Evolutionary conservation across 1,139 yeast species (phyloP), one percentile per base, ranked within the genome.

Genomic region (Sugiyamaella sp.): DNA sequence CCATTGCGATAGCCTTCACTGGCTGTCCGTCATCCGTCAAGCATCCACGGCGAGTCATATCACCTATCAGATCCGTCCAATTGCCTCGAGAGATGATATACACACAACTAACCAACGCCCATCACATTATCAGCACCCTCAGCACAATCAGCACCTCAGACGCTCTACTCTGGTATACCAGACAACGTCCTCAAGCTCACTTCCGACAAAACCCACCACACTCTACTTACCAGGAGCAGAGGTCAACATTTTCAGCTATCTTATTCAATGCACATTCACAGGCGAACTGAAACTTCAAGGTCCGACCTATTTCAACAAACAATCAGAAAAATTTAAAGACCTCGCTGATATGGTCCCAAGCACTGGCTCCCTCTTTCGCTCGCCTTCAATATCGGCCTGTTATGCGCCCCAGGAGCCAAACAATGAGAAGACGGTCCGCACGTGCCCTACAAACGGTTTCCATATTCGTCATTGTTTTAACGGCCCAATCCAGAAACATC

Each of bases 151-250:
- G 6, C 16, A n/a, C 9, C 38, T n/a, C 38, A 27, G n/a, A 27
- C 16, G 17, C 38, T 9, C 16, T 6, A n/a, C 38, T 33, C 5
- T 33, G 16, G 16, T n/a, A n/a, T n/a, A n/a, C n/a, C n/a, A n/a
- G n/a, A n/a, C n/a, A n/a, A n/a, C n/a, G n/a, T n/a, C n/a, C n/a
- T n/a, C 38, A 33, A 4, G n/a, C 19, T n/a, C 41, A 38, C 19
- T 22, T 38, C 41, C 21, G 17, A n/a, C 41, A 12, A 35, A 9
- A 12, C 22, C 42, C 4, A 12, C 43, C 14, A 9, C 10, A 14
- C 5, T 6, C 24, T 32, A 44, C 47, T 44, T 24, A 44, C 47
- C 47, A 27, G 47, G 47, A 19, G 47, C 47, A 19, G 47, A 44
- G 21, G 47, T 44, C 47, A 44, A 44, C 47, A 44, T 44, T 19